Conservation (phyloP, 768 basidiomycete species). For the Aureoboletus auriporus region DNA sequence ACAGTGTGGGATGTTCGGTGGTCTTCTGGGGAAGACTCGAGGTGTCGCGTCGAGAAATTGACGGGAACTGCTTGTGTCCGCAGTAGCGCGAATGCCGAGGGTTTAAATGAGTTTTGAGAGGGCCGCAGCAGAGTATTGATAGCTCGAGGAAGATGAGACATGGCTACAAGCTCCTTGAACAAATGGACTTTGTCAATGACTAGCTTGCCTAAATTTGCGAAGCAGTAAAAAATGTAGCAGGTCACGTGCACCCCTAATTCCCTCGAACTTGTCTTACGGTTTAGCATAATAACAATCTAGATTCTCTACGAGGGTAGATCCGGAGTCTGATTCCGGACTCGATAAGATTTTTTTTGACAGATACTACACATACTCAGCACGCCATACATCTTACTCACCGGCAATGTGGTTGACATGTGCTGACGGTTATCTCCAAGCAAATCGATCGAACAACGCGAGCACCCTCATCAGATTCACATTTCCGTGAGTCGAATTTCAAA, state of each 20-base stretch:
- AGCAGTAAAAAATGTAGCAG: slow-evolving; percentile 1
- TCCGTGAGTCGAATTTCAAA: background rate
- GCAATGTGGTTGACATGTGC: slow-evolving; percentile 16
- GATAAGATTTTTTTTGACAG: background rate
- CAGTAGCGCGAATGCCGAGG: slow-evolving; percentile 7
- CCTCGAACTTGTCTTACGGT: no score
- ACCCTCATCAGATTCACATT: background rate
- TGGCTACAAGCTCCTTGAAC: slow-evolving; percentile 1
- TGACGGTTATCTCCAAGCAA: slow-evolving; percentile 11
- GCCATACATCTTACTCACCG: background rate
- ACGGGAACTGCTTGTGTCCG: slow-evolving; percentile 10
- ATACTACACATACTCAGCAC: background rate
- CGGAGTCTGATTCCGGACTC: background rate
- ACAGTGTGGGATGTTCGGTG: background rate
- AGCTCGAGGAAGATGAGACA: slow-evolving; percentile 21
- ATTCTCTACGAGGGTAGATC: no score
- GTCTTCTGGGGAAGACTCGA: background rate
- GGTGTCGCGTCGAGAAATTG: slow-evolving; percentile 15
- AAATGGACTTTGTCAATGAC: slow-evolving; percentile 1
- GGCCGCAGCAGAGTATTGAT: slow-evolving; percentile 9
- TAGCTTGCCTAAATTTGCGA: slow-evolving; percentile 10
- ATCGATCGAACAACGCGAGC: slow-evolving; percentile 1
- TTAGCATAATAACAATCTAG: no score
- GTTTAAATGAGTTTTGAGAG: slow-evolving; percentile 9
- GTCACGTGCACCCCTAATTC: slow-evolving; percentile 17